Evolutionary conservation across 148 eudicot genomes (phyloP), one percentile per base, ranked within the genome.

Genomic region (Rhododendron kiyosumense): DNA sequence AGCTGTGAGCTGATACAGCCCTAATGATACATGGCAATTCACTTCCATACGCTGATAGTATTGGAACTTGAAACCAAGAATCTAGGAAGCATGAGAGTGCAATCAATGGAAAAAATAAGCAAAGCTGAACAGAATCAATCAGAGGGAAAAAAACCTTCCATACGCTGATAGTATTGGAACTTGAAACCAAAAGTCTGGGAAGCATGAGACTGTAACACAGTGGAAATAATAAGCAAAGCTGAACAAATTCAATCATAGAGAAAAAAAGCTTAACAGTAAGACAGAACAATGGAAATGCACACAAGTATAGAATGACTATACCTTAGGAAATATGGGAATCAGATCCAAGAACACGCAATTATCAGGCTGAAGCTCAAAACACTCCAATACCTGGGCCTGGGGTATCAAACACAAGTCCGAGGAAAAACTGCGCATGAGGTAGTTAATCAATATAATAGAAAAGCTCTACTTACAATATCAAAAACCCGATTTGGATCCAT

Each of bases 81-180:
- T 95, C 88, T 97, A 98, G 34, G 99, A 94, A 87, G 98, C 98
- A 91, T 97, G 98, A 51, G 98, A 95, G 98, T 97, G 98, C 85
- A 93, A 80, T 75, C n/a, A n/a, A n/a, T n/a, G 22, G 75, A 86
- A 85, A 78, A 43, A 77, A 20, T 38, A 45, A 81, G 61, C 32
- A 43, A 49, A 67, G 20, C 1, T 15, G 22, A 28, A 51, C 14
- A 10, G 36, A 9, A 49, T 18, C 20, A 32, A 74, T 75, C 41
- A 38, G 3, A 38, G 5, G 41, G 41, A 38, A 38, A 38, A 38
- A 38, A 38, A 38, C 41, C 41, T 38, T 38, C 41, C 91, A 91
- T 87, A 26, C 98, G 95, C 89, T 97, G 98, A 76, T 96, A 95
- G 84, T 93, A 97, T 88, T 97, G 99, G 85, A 97, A 97, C 92